Conservation (phyloP, 2,329 filamentous ascomycete species). For the Hawksworthiomyces lignivorus region DNA sequence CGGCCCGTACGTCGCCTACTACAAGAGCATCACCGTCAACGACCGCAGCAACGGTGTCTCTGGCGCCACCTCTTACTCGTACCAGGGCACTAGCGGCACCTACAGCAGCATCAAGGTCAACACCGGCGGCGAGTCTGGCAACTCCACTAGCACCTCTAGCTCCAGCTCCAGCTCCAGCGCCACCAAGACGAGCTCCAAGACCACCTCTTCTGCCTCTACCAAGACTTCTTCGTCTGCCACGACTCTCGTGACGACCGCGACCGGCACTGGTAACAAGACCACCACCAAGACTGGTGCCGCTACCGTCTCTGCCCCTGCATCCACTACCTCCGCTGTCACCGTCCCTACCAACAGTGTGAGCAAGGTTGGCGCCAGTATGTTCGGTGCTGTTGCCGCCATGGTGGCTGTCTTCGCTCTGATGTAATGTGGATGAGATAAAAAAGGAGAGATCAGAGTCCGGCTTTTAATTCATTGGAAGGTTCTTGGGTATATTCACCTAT, state of each 20-base stretch:
- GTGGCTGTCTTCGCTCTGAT: slow-evolving; percentile 20
- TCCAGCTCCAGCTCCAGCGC: slow-evolving; percentile 13
- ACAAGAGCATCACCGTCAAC: slow-evolving; percentile 46
- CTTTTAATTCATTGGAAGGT: slow-evolving; percentile 1
- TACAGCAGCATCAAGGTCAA: slow-evolving; percentile 45
- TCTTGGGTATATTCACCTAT: slow-evolving; percentile 1
- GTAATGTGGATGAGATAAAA: slow-evolving; percentile 13
- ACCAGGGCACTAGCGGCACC: slow-evolving; percentile 39
- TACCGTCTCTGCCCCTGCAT: not conserved
- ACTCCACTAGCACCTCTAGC: slow-evolving; percentile 10
- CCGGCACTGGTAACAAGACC: not conserved
- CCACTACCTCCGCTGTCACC: slow-evolving; percentile 15
- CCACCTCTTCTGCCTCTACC: slow-evolving; percentile 21
- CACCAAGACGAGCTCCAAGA: slow-evolving; percentile 16
- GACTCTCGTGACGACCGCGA: slow-evolving; percentile 14
- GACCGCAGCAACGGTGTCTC: slow-evolving; percentile 46
- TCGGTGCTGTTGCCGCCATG: slow-evolving; percentile 18
- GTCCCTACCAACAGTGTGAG: slow-evolving; percentile 22
- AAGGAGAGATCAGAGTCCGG: not conserved
- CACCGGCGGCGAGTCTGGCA: slow-evolving; percentile 23
- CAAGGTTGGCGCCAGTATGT: slow-evolving; percentile 16
- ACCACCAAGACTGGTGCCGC: slow-evolving; percentile 13
- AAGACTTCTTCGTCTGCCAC: slow-evolving; percentile 18
- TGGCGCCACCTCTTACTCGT: slow-evolving; percentile 45
- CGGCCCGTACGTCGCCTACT: slow-evolving; percentile 48